Base-by-base conservation (phyloP, 225 moss, liverwort and hornwort genomes). In the Asterella californica region DNA sequence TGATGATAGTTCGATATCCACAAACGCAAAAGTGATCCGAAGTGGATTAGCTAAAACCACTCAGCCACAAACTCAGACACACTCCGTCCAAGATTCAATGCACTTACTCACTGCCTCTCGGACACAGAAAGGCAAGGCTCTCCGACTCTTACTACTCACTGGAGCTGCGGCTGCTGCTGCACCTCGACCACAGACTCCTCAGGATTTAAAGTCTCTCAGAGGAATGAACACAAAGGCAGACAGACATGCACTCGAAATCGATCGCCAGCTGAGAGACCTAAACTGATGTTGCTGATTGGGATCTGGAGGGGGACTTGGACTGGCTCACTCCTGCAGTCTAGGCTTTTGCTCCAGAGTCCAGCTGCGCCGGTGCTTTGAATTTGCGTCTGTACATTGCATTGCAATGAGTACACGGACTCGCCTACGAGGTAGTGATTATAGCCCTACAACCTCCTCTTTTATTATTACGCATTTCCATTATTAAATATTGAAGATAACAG, bases 321-420 rank as follows among this genome's bases (percentile, higher is more conserved):
- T 42, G 42, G 42, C n/a, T n/a, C n/a, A 42, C 7, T 42, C 42
- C 4, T 42, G 42, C 42, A 37, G 27, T 42, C 18, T 57, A 42
- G 45, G 3, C 62, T 62, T 25, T 4, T 2, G n/a, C n/a, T n/a
- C n/a, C 3, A 0, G 30, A 22, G 1, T 52, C 79, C 69, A 52
- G 79, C 36, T 59, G 50, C 68, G 67, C 79, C 68, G 15, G 27
- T 27, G 69, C 68, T 69, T 79, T 55, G 50, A 19, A 48, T 32
- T 45, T 66, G 49, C 38, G 63, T 29, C 64, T 49, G 32, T 68
- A 69, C 69, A 69, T 30, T 10, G 22, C 24, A 10, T 50, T 21
- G 79, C 54, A 79, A 68, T 79, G 79, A 79, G 69, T 79, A 60
- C 37, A 6, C 24, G 68, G 79, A 79, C 79, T 37, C n/a, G 63